These are phyloP conservation scores for Ophiostoma quercus DNA, from an alignment of 2,329 filamentous ascomycete species.

Conservation along the genomic window DNA sequence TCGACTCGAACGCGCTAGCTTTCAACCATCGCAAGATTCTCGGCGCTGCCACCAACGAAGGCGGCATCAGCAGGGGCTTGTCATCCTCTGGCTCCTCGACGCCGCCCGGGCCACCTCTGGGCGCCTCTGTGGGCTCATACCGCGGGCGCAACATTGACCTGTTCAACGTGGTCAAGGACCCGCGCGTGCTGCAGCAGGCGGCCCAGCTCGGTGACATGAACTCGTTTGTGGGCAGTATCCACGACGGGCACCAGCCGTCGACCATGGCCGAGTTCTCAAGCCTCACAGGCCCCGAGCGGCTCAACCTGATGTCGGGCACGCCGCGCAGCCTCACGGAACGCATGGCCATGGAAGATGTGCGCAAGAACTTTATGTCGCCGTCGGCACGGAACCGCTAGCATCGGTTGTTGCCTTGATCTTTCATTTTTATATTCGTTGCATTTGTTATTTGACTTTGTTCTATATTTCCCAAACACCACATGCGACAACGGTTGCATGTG, in stretches of 20 bases:
- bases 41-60: background rate
- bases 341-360: slow-evolving; percentile 30
- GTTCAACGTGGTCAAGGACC: slow-evolving; percentile 37
- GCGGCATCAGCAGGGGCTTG: background rate
- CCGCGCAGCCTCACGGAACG: slow-evolving; percentile 35
- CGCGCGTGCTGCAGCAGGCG: slow-evolving; percentile 38
- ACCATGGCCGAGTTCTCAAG: slow-evolving; percentile 30
- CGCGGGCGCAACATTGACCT: slow-evolving; percentile 36
- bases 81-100: background rate
- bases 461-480: background rate
- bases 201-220: slow-evolving; percentile 37
- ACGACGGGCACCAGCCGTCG: slow-evolving; percentile 29
- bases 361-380: slow-evolving; percentile 13
- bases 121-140: slow-evolving; percentile 37
- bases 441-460: background rate
- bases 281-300: slow-evolving; percentile 18
- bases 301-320: slow-evolving; percentile 26
- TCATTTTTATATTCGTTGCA: background rate
- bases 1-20: slow-evolving; percentile 13
- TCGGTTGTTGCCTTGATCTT: background rate
- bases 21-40: slow-evolving; percentile 17
- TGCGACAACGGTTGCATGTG: background rate
- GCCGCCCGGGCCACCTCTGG: slow-evolving; percentile 25
- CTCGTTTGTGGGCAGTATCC: slow-evolving; percentile 41
- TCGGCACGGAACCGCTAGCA: background rate